These are phyloP conservation scores for Heterobasidion annosum DNA, from an alignment of 1,284 basidiomycete genomes.

Conservation along the genomic window DNA sequence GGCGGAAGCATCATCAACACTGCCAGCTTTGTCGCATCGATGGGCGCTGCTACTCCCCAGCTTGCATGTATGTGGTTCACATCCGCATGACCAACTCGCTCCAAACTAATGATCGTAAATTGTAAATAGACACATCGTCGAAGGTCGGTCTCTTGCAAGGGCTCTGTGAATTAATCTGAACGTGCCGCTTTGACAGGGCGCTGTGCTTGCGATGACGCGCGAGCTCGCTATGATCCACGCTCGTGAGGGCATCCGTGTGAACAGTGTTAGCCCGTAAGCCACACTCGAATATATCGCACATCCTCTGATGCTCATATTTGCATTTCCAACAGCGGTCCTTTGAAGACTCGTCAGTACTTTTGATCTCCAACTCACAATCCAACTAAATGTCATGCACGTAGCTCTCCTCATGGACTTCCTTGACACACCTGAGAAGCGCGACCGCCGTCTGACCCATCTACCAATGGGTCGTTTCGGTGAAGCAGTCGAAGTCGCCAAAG, in stretches of 20 bases:
- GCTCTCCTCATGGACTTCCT: conserved; percentile 97
- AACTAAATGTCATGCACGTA: conserved; percentile 16
- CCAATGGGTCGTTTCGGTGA: conserved; percentile 98
- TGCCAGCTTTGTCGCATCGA: conserved; percentile 88
- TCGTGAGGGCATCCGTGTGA: conserved; percentile 90
- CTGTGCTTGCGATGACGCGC: conserved; percentile 95
- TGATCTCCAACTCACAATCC: background rate
- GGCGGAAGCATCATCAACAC: conserved; percentile 98
- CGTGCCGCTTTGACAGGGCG: conserved; percentile 46
- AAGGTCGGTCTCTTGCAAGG: conserved; percentile 36
- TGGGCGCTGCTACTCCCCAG: conserved; percentile 95
- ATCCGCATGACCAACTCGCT: conserved; percentile 1
- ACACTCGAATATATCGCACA: background rate
- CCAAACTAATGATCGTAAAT: background rate
- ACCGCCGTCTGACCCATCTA: conserved; percentile 84
- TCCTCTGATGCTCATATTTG: background rate
- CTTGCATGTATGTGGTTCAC: conserved; percentile 69
- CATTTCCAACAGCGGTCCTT: conserved; percentile 59
- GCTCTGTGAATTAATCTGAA: too few relatives aligned
- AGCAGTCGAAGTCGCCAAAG: conserved; percentile 89
- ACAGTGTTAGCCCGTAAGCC: conserved; percentile 90
- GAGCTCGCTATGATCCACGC: conserved; percentile 98
- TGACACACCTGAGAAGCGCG: conserved; percentile 92
- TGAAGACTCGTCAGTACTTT: conserved; percentile 71
- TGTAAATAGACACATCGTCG: conserved; percentile 65